Evolutionary conservation across 73 alveolate genomes (phyloP).

Genomic region (Tetrahymena malaccensis): DNA sequence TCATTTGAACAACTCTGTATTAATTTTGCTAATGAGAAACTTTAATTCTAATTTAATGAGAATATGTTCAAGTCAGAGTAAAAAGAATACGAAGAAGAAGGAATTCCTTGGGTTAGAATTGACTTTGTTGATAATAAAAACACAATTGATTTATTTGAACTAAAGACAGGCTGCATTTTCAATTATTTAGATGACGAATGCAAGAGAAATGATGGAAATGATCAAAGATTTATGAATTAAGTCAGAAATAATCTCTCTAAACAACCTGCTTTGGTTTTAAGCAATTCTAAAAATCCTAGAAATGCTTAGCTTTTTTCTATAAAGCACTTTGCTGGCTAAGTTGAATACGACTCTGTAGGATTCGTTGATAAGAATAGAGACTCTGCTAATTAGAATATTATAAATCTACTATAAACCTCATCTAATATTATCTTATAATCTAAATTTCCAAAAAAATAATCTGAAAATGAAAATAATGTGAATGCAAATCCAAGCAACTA

Average conservation of each 20-base stretch:
- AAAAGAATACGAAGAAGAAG: conserved; percentile 73
- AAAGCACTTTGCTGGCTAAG: conserved; percentile 90
- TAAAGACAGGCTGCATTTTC: conserved; percentile 65
- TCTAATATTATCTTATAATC: conserved; percentile 27
- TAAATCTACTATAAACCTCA: conserved; percentile 42
- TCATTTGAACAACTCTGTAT: conserved; percentile 95
- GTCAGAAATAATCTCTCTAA: conserved; percentile 31
- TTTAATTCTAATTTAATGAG: conserved; percentile 83
- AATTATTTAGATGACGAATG: conserved; percentile 77
- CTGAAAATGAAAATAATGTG: neutral
- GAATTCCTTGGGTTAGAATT: conserved; percentile 65
- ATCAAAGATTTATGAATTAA: conserved; percentile 47
- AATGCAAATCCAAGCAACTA: conserved; percentile 37
- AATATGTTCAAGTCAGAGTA: conserved; percentile 83
- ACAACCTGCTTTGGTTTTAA: neutral
- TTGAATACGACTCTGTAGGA: conserved; percentile 62
- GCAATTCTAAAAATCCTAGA: neutral
- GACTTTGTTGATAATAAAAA: conserved; percentile 75
- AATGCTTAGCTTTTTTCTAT: conserved; percentile 35
- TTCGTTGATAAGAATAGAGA: conserved; percentile 89
- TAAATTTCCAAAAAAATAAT: neutral
- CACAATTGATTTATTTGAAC: conserved; percentile 88
- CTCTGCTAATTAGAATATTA: conserved; percentile 62
- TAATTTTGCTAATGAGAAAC: conserved; percentile 95
- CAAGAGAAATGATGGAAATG: conserved; percentile 59